These are phyloP conservation scores for Pulveroboletus sp. DNA, from an alignment of 768 basidiomycete genomes.

Conservation along the genomic window DNA sequence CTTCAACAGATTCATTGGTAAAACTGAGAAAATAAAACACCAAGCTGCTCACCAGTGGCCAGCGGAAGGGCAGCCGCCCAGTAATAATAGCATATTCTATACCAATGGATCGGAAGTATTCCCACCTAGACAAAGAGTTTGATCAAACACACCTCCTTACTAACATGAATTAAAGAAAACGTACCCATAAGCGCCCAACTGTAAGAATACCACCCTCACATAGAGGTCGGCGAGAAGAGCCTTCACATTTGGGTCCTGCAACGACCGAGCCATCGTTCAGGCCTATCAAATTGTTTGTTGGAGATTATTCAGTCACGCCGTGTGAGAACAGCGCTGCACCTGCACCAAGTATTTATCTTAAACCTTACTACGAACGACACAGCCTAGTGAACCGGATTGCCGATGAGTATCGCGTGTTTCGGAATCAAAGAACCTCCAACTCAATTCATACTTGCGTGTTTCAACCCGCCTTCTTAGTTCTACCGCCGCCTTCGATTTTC, in stretches of 20 bases:
- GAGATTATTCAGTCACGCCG: too few relatives aligned
- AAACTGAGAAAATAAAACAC: neutral
- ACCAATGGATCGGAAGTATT: slow-evolving; percentile 15
- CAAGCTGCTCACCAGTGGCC: slow-evolving; percentile 19
- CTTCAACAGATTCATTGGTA: neutral
- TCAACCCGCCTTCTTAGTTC: too few relatives aligned
- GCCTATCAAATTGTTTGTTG: neutral
- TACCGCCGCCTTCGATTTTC: too few relatives aligned
- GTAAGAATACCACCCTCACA: slow-evolving; percentile 6
- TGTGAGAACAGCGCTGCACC: too few relatives aligned
- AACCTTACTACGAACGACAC: too few relatives aligned
- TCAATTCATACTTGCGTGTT: too few relatives aligned
- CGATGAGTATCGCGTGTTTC: too few relatives aligned
- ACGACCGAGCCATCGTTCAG: slow-evolving; percentile 15
- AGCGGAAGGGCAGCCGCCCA: slow-evolving; percentile 20
- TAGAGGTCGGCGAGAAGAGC: neutral
- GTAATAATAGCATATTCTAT: slow-evolving; percentile 23
- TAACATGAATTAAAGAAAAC: neutral
- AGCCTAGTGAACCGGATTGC: too few relatives aligned
- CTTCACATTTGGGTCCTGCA: slow-evolving; percentile 13
- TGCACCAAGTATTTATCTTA: too few relatives aligned
- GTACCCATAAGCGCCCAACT: slow-evolving; percentile 21
- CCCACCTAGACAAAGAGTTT: slow-evolving; percentile 17
- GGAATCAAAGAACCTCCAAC: too few relatives aligned
- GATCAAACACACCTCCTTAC: neutral